These are phyloP conservation scores for Arthroderma uncinatum DNA, from an alignment of 2,329 filamentous ascomycete species.

Conservation along the genomic window DNA sequence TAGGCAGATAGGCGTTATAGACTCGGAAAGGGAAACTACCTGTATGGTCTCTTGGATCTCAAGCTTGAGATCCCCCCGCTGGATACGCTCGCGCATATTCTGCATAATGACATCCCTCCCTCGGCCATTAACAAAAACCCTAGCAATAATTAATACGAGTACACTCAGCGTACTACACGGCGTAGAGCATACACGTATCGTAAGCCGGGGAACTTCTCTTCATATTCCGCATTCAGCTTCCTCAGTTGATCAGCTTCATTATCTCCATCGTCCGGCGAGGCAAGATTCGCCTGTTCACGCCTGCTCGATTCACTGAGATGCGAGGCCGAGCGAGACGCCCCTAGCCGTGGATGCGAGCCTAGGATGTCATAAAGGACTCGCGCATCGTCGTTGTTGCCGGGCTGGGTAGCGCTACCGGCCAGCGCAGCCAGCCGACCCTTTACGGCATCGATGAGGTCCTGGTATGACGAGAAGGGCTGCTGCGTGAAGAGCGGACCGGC, in stretches of 20 bases:
- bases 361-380: slow-evolving; percentile 59
- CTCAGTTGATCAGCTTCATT: slow-evolving; percentile 43
- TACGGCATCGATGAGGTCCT: slow-evolving; percentile 56
- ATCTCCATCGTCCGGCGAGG: slow-evolving; percentile 23
- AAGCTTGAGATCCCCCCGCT: slow-evolving; percentile 49
- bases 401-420: slow-evolving; percentile 22
- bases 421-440: slow-evolving; percentile 52
- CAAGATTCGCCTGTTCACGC: slow-evolving; percentile 68
- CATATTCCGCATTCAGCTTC: slow-evolving; percentile 64
- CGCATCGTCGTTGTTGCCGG: slow-evolving; percentile 33
- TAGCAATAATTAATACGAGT: slow-evolving; percentile 20
- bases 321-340: slow-evolving; percentile 37
- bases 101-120: slow-evolving; percentile 63
- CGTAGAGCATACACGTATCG: slow-evolving; percentile 55
- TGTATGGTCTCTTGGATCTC: slow-evolving; percentile 66
- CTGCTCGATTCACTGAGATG: slow-evolving; percentile 57
- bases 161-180: slow-evolving; percentile 5
- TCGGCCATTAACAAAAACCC: slow-evolving; percentile 79
- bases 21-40: slow-evolving; percentile 38
- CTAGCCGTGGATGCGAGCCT: slow-evolving; percentile 70
- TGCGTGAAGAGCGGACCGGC: slow-evolving; percentile 55
- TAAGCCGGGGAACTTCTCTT: slow-evolving; percentile 66
- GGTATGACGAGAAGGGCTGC: slow-evolving; percentile 51
- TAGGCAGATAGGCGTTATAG: too few species aligned
- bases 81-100: slow-evolving; percentile 68